A percentile compares a stretch with the other conserved stretches of the same genome.
Conservation (phyloP, 2,329 filamentous ascomycete species). For the Westerdykella ornata region DNA sequence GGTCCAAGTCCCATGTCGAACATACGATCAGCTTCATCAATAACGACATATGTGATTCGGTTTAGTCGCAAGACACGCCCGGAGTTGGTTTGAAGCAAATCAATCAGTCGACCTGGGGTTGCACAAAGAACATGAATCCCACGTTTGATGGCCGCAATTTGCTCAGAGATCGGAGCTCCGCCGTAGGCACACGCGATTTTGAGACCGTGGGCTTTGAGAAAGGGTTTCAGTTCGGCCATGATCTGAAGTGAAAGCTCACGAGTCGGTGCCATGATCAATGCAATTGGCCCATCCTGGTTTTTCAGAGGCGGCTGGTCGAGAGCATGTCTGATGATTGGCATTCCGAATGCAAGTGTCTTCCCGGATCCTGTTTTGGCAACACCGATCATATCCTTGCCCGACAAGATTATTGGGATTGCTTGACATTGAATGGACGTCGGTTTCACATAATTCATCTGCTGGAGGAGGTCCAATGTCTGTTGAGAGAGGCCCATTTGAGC, state of each 20-base stretch:
- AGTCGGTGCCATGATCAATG: constrained; percentile 87
- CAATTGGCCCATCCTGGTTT: constrained; percentile 78
- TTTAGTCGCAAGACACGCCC: constrained; percentile 89
- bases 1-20: constrained; percentile 99
- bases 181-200: constrained; percentile 90
- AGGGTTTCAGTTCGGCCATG: constrained; percentile 88
- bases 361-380: constrained; percentile 97
- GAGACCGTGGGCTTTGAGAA: constrained; percentile 77
- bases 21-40: constrained; percentile 98
- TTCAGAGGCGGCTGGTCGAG: constrained; percentile 82
- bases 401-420: constrained; percentile 91
- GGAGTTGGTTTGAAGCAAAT: constrained; percentile 85
- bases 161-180: constrained; percentile 91
- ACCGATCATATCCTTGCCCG: constrained; percentile 87
- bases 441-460: constrained; percentile 72
- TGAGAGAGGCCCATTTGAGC: constrained; percentile 87
- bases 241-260: constrained; percentile 92
- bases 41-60: constrained; percentile 85
- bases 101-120: constrained; percentile 91
- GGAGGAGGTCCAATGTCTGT: constrained; percentile 79
- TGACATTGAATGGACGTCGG: constrained; percentile 94
- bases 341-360: constrained; percentile 90
- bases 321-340: constrained; percentile 97
- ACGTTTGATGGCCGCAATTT: constrained; percentile 92
- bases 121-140: constrained; percentile 85